phyloP scores from a whole-genome alignment of 805 yeast species.

The Saccharomycopsis malanga region DNA sequence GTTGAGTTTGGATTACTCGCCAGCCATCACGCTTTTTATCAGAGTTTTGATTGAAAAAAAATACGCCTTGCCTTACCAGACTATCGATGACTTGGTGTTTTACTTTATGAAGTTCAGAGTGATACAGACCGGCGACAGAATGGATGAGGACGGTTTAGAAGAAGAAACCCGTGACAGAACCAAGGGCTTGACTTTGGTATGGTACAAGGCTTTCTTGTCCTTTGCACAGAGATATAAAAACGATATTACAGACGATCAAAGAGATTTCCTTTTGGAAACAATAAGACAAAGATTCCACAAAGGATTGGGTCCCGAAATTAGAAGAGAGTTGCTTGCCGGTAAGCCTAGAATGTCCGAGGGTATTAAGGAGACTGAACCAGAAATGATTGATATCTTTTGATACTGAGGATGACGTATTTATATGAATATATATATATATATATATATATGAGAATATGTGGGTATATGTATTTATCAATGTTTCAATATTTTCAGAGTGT shows the following conservation, averaged over 20 bases:
- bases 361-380: constrained; percentile 26
- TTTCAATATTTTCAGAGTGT: no score
- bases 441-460: background rate
- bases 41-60: constrained; percentile 86
- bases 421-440: background rate
- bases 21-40: constrained; percentile 86
- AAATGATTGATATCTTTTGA: constrained; percentile 24
- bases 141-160: constrained; percentile 33
- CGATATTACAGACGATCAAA: constrained; percentile 97
- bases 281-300: constrained; percentile 84
- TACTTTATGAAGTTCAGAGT: constrained; percentile 88
- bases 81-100: constrained; percentile 87
- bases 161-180: constrained; percentile 24
- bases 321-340: constrained; percentile 90
- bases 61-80: constrained; percentile 95
- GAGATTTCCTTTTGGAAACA: constrained; percentile 88
- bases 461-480: no score
- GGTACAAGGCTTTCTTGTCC: constrained; percentile 94
- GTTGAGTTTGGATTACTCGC: constrained; percentile 73
- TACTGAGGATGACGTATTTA: background rate
- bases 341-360: constrained; percentile 44
- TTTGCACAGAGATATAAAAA: constrained; percentile 96
- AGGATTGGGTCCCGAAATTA: constrained; percentile 86
- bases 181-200: constrained; percentile 69
- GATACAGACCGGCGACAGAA: constrained; percentile 32